A percentile compares a stretch with the other conserved stretches of the same genome.
These are phyloP conservation scores for Hymenoscyphus salicellus DNA, from an alignment of 2,329 filamentous ascomycete genomes.

Conservation along the genomic window DNA sequence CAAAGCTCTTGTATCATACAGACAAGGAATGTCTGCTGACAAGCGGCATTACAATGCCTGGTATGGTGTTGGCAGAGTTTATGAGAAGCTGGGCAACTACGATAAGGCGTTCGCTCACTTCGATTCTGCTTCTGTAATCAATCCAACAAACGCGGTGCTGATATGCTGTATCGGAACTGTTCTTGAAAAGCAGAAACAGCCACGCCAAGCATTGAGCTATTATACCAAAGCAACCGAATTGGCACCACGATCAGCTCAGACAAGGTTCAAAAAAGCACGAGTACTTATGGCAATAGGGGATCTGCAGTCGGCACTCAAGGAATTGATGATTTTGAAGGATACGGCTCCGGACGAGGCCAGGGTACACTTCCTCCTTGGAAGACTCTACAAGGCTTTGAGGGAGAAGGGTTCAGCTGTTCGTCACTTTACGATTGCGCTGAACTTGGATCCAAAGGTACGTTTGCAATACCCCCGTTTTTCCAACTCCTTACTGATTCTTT, in stretches of 20 bases:
- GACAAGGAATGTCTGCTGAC: slow-evolving; percentile 81
- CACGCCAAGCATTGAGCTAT: slow-evolving; percentile 71
- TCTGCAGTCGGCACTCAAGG: slow-evolving; percentile 70
- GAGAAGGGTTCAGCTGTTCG: slow-evolving; percentile 79
- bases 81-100: slow-evolving; percentile 85
- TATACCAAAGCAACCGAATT: slow-evolving; percentile 81
- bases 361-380: slow-evolving; percentile 90
- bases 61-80: slow-evolving; percentile 82
- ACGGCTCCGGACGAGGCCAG: slow-evolving; percentile 91
- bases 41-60: slow-evolving; percentile 96
- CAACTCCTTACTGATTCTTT: slow-evolving; percentile 16
- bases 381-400: slow-evolving; percentile 70
- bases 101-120: slow-evolving; percentile 92
- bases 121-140: slow-evolving; percentile 81
- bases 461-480: slow-evolving; percentile 13
- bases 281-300: slow-evolving; percentile 73
- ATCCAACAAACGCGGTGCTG: slow-evolving; percentile 88
- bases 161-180: slow-evolving; percentile 90
- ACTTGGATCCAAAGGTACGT: slow-evolving; percentile 90
- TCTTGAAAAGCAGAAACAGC: slow-evolving; percentile 83
- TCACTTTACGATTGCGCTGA: slow-evolving; percentile 91
- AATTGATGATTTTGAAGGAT: slow-evolving; percentile 85
- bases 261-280: slow-evolving; percentile 89
- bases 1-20: slow-evolving; percentile 84
- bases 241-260: slow-evolving; percentile 75